Base-by-base conservation (phyloP, 192 early-diverging fungal genomes). In the Funneliformis mosseae region DNA sequence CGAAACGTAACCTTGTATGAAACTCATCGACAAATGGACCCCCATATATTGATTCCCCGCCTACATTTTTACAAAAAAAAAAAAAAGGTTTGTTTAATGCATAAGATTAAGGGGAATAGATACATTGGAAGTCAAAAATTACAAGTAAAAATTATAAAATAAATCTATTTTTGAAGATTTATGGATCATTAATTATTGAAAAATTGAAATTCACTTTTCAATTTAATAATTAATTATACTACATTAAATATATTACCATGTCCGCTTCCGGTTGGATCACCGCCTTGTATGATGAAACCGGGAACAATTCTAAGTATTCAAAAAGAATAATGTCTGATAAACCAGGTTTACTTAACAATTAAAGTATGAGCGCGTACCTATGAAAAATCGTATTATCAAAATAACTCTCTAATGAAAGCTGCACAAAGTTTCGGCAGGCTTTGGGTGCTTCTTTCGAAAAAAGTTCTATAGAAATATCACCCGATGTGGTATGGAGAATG, bases 391-490 rank as follows among this genome's bases (percentile, higher is more conserved):
- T 95, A 45, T 87, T 83, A 80, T 97, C 90, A 81, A 97, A 98
- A 79, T 97, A 96, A 7, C 96, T 93, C 81, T 98, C 96, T 75
- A 96, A 77, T 74, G 93, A 94, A 12, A 98, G 88, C 81, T 98
- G 97, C 14, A 99, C 85, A 89, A 99, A 99, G 85, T 99, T 99
- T n/a, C 96, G 89, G 78, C 93, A 92, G 11, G 97, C 92, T 76
- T 93, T 94, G 0, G 97, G 97, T 0, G 94, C 81, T 83, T 99
- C 96, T 77, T 97, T 97, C n/a, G 94, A 87, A 95, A 96, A 99
- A 42, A 98, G 90, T 83, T 97, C 96, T 23, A 99, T 91, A 41
- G 96, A 94, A 39, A 99, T 89, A 83, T 95, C 93, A 16, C 97
- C 97, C 39, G 85, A 86, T 9, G 93, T 91, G 12, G 97, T 97